phyloP scores from a whole-genome alignment of 2,329 filamentous ascomycete species.

The Penicillium sp. region DNA sequence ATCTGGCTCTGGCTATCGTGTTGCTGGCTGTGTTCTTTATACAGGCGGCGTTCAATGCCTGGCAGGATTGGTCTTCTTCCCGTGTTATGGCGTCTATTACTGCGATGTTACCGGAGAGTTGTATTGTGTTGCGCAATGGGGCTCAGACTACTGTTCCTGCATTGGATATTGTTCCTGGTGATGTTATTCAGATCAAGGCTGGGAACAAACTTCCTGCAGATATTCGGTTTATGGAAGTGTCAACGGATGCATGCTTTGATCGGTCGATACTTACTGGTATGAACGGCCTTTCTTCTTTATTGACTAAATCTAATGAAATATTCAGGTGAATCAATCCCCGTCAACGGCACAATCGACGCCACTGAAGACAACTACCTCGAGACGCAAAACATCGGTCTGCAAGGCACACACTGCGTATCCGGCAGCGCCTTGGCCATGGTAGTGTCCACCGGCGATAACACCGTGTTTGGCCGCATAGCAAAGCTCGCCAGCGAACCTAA shows the following conservation, averaged over 20 bases:
- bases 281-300: background rate
- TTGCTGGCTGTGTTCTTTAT: constrained; percentile 66
- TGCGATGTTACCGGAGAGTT: constrained; percentile 73
- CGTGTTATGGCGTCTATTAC: constrained; percentile 76
- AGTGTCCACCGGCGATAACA: constrained; percentile 67
- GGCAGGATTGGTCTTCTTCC: constrained; percentile 72
- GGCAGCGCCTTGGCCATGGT: constrained; percentile 65
- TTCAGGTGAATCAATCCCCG: constrained; percentile 61
- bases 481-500: constrained; percentile 67
- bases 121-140: constrained; percentile 58
- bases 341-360: constrained; percentile 61
- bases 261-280: constrained; percentile 62
- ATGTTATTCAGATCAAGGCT: constrained; percentile 63
- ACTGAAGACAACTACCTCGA: constrained; percentile 73
- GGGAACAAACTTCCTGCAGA: constrained; percentile 74
- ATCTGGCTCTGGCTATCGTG: constrained; percentile 69
- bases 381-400: constrained; percentile 69
- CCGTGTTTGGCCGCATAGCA: constrained; percentile 73
- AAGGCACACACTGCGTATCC: constrained; percentile 74
- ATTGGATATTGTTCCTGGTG: constrained; percentile 65
- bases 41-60: constrained; percentile 66
- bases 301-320: background rate
- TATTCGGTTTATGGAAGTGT: constrained; percentile 65
- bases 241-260: constrained; percentile 68
- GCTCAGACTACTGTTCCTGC: constrained; percentile 48